Evolutionary conservation across 208 protist species (phyloP).

Genomic region (Wallacemonas sp.): DNA sequence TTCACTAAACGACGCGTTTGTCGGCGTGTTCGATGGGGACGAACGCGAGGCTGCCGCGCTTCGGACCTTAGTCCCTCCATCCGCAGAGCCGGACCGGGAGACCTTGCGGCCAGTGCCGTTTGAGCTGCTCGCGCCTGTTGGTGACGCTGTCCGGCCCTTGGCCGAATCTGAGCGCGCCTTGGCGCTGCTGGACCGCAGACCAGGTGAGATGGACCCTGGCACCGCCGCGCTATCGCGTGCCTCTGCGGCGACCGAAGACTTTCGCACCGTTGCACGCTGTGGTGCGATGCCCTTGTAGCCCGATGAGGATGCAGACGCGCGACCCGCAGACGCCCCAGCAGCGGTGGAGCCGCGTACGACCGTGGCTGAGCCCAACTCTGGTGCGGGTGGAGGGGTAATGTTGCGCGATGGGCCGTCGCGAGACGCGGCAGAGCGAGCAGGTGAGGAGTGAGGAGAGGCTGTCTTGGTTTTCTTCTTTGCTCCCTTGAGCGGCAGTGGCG

Average conservation of each 20-base stretch:
- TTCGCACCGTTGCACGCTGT: constrained; percentile 2
- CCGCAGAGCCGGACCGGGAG: constrained; percentile 4
- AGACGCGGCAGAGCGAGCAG: constrained; percentile 2
- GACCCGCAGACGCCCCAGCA: constrained; percentile 3
- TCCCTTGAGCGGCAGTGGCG: constrained; percentile 65
- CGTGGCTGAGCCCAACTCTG: background rate
- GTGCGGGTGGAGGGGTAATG: background rate
- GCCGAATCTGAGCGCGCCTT: constrained; percentile 11
- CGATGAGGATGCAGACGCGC: background rate
- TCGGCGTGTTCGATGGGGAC: background rate
- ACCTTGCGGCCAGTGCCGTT: constrained; percentile 5
- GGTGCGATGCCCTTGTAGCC: constrained; percentile 18
- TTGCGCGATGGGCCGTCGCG: background rate
- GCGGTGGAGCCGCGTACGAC: constrained; percentile 12
- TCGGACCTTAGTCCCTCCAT: background rate
- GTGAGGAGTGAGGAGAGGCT: constrained; percentile 9
- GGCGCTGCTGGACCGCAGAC: constrained; percentile 8
- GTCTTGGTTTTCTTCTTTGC: constrained; percentile 27
- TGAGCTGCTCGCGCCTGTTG: constrained; percentile 1
- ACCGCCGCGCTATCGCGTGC: constrained; percentile 2
- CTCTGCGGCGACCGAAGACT: constrained; percentile 3
- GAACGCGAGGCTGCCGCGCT: background rate
- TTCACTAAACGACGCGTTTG: constrained; percentile 9
- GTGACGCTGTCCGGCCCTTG: constrained; percentile 10
- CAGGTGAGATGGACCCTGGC: constrained; percentile 6